Base-by-base conservation (phyloP, 2,329 filamentous ascomycete species). In the Coleophoma eucalyptorum region DNA sequence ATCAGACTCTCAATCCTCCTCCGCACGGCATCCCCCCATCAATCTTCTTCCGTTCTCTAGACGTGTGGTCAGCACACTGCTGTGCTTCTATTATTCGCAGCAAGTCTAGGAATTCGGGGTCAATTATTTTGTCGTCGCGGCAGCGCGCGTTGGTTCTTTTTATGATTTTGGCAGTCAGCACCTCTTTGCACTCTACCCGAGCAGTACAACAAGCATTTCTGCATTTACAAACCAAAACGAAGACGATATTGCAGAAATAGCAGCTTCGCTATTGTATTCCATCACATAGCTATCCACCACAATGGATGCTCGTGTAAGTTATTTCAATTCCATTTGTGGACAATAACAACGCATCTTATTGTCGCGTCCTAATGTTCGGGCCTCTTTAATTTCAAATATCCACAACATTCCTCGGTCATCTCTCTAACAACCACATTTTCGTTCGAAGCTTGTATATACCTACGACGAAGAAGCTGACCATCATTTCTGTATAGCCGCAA, bases 401-500 rank as follows among this genome's bases (percentile, higher is more conserved):
- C 49, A 50, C 56, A 55, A 51, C 60, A 56, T 58, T 59, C 50
- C 50, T 52, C 46, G 43, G 46, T 18, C 50, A 49, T 57, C 56
- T 46, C 56, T 53, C 47, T 50, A 43, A 48, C 55, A 56, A 58
- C 54, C 43, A 49, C 51, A 54, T 53, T 46, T 51, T 52, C 54
- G 31, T 21, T 16, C 19, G 31, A 26, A 26, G 10, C 31, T 32
- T 44, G 13, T 44, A 44, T 44, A 44, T 44, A 38, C 35, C 35
- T 18, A 44, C 31, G 26, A 31, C 11, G 8, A 44, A 31, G 31
- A 50, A 50, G 42, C 56, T 62, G 48, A 60, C 60, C 56, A 60
- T 63, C 55, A 59, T 61, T 52, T 55, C 56, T 50, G 46, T 47
- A 48, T 58, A 93, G 89, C 88, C 89, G 55, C 86, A 87, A 69